Conservation (phyloP, 2,329 filamentous ascomycete genomes). For the Sarocladium kiliense region DNA sequence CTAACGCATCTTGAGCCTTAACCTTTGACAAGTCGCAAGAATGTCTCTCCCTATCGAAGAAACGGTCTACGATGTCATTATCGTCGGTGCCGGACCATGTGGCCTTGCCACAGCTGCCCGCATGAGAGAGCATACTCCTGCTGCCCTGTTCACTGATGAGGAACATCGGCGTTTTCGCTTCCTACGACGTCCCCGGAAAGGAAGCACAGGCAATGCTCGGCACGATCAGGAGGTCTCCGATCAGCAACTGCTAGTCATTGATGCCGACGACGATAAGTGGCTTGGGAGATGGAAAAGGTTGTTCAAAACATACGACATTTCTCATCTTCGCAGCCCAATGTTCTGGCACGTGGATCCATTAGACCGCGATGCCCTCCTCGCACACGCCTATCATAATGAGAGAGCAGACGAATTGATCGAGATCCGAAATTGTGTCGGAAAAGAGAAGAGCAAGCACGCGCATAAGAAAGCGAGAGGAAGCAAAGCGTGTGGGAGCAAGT, state of each 20-base stretch:
- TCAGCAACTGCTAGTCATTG: conserved; percentile 57
- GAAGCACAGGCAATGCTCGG: neutral
- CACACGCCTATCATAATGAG: conserved; percentile 57
- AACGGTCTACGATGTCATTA: conserved; percentile 59
- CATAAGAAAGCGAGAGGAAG: conserved; percentile 49
- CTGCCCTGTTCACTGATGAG: conserved; percentile 76
- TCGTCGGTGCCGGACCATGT: conserved; percentile 70
- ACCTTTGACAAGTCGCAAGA: neutral
- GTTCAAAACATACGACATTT: conserved; percentile 65
- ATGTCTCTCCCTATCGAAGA: conserved; percentile 15
- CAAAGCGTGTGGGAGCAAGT: conserved; percentile 36
- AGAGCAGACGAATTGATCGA: conserved; percentile 62
- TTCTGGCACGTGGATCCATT: conserved; percentile 76
- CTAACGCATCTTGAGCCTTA: too few species aligned
- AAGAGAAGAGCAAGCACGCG: conserved; percentile 74
- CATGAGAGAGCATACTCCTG: conserved; percentile 66
- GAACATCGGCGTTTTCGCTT: conserved; percentile 79
- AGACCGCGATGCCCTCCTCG: conserved; percentile 68
- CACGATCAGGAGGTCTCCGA: conserved; percentile 16
- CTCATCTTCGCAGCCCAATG: conserved; percentile 71
- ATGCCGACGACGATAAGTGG: conserved; percentile 59
- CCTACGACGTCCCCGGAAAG: conserved; percentile 55
- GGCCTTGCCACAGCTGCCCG: conserved; percentile 70
- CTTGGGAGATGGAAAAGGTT: conserved; percentile 66
- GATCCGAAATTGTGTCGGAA: conserved; percentile 70